A percentile compares a stretch with the other conserved stretches of the same genome.
Evolutionary conservation across 2,329 filamentous ascomycete species (phyloP).

Genomic region (Macrophomina phaseolina): DNA sequence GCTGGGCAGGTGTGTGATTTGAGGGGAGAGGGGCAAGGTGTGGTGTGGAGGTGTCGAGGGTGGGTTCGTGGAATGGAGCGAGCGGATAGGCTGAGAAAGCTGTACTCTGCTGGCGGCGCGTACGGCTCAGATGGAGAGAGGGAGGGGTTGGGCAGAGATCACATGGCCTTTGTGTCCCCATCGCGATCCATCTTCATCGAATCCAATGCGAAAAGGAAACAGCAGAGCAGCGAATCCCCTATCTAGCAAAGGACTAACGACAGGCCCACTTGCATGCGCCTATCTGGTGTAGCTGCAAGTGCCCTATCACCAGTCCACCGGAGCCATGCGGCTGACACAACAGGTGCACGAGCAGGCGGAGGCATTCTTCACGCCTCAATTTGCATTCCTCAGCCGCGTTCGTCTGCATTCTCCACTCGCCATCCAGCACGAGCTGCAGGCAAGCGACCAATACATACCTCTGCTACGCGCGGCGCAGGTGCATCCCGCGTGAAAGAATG

Average conservation of each 20-base stretch:
- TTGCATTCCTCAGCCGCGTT: slow-evolving; percentile 2
- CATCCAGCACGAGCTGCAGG: neutral
- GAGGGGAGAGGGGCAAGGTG: neutral
- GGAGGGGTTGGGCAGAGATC: neutral
- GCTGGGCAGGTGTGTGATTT: neutral
- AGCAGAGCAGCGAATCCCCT: neutral
- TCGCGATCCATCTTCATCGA: neutral
- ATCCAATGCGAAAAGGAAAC: neutral
- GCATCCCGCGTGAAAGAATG: neutral
- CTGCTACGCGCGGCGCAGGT: slow-evolving; percentile 1
- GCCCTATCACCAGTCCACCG: neutral
- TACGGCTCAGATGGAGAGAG: neutral
- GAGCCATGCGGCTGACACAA: neutral
- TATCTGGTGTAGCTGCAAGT: neutral
- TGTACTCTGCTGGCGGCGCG: neutral
- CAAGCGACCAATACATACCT: neutral
- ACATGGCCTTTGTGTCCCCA: neutral
- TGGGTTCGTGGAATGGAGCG: neutral
- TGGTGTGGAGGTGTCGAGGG: neutral
- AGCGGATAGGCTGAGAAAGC: neutral
- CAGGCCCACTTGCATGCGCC: neutral
- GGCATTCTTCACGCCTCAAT: slow-evolving; percentile 5
- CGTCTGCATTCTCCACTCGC: neutral
- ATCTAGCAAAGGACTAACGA: neutral
- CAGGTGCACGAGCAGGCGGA: neutral